Percentiles rank a stretch among this genome's conserved stretches.
Conservation (phyloP, 2,329 filamentous ascomycete species). For the Leptographium galeiforme region DNA sequence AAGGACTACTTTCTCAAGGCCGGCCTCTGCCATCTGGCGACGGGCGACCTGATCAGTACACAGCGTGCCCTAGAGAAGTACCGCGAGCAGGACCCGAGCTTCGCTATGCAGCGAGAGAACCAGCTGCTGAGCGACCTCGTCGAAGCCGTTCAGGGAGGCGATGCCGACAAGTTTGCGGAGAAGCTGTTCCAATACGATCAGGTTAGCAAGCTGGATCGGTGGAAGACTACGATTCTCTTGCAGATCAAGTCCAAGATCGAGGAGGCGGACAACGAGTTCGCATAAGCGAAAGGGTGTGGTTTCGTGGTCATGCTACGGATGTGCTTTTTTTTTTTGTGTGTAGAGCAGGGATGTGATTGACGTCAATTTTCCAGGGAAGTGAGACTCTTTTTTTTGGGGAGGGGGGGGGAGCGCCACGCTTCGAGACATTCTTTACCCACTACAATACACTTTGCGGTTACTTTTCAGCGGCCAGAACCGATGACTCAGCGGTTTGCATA, state of each 20-base stretch:
- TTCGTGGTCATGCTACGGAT: not conserved
- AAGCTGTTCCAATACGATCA: conserved; percentile 84
- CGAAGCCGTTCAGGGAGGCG: conserved; percentile 60
- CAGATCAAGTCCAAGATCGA: conserved; percentile 76
- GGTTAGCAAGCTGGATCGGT: conserved; percentile 87
- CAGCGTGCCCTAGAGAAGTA: conserved; percentile 74
- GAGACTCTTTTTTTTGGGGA: no score
- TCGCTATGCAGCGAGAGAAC: conserved; percentile 65
- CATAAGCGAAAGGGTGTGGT: conserved; percentile 10
- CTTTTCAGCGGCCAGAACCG: no score
- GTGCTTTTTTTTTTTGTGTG: not conserved
- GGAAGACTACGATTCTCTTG: conserved; percentile 82
- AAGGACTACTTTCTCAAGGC: conserved; percentile 95
- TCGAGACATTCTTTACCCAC: no score
- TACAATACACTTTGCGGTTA: no score
- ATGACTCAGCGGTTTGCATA: no score
- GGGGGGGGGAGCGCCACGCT: no score
- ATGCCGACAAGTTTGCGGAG: conserved; percentile 73
- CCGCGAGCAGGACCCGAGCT: conserved; percentile 63
- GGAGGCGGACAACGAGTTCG: conserved; percentile 26
- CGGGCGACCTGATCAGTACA: conserved; percentile 61
- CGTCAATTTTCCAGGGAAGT: no score
- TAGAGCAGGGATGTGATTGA: no score
- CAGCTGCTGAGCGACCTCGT: conserved; percentile 67
- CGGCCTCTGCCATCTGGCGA: conserved; percentile 74